A percentile compares a stretch with the other conserved stretches of the same genome.
Conservation (phyloP, 192 early-diverging fungal genomes). For the Coemansia sp. region DNA sequence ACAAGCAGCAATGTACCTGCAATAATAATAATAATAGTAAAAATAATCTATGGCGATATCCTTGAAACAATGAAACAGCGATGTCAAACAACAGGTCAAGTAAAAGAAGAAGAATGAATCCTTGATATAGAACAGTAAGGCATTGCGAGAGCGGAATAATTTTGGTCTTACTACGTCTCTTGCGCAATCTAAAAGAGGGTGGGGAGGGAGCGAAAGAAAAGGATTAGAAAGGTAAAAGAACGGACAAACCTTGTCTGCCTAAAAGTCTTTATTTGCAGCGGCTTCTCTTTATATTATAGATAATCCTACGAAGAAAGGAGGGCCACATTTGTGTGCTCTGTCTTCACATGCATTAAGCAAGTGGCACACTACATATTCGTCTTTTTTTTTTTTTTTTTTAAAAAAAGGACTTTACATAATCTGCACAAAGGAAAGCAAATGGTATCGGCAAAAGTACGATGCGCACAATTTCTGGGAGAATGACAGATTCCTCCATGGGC, state of each 20-base stretch:
- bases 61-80: background rate
- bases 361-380: background rate
- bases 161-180: background rate
- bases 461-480: background rate
- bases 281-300: background rate
- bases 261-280: background rate
- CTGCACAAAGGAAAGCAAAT: background rate
- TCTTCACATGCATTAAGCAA: background rate
- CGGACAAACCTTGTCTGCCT: background rate
- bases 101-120: background rate
- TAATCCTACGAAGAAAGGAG: background rate
- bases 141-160: background rate
- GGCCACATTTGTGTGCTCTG: background rate
- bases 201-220: background rate
- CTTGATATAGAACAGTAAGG: background rate
- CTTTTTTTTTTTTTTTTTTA: background rate
- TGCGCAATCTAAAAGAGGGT: background rate
- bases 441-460: background rate
- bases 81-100: background rate
- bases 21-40: constrained; percentile 1
- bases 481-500: background rate
- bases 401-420: background rate
- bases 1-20: background rate
- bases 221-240: background rate
- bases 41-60: background rate